Evolutionary conservation across 805 yeast species (phyloP), one percentile per base, ranked within the genome.

Genomic region (Ogataea minuta): DNA sequence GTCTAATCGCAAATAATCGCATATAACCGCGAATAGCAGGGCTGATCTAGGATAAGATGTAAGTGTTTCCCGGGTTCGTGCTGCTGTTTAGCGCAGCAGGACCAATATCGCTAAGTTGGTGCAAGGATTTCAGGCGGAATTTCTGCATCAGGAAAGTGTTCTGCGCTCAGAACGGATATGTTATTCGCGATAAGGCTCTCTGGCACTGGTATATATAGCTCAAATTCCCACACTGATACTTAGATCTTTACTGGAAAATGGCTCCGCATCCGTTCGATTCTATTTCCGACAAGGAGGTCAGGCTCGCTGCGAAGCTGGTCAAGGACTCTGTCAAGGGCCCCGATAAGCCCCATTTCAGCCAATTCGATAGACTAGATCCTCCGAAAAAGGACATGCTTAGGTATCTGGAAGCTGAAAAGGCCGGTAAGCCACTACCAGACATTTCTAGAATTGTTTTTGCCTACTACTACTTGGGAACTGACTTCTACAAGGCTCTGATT

Each of bases 331-430:
- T 73, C 55, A 70, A 77, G 7, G 74, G 74, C 21, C 54, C 64
- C 13, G 74, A 69, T 30, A 66, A 71, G 49, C 77, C 80, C 34
- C 84, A 79, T 59, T 83, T 83, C 59, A 70, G 75, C 35, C 84
- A 77, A 57, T 64, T 81, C 44, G 91, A 83, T 59, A 72, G 79
- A 57, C 53, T 75, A 35, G 95, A 85, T 57, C 95, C 95, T 20
- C 90, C 95, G 44, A 85, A 86, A 71, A 66, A 74, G 50, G 79
- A 72, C 46, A 81, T 85, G 83, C 56, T 77, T 48, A 74, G 71
- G 52, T 84, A 71, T 62, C 67, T 85, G 48, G 82, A 78, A 43
- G 81, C 85, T 41, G 88, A 83, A 64, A 77, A 73, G 51, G 64
- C 70, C 29, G 77, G 77, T 20, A 59, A 60, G 15, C 52, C 64